Conservation (phyloP, 2,329 filamentous ascomycete species). For the Cryphonectria carpinicola region DNA sequence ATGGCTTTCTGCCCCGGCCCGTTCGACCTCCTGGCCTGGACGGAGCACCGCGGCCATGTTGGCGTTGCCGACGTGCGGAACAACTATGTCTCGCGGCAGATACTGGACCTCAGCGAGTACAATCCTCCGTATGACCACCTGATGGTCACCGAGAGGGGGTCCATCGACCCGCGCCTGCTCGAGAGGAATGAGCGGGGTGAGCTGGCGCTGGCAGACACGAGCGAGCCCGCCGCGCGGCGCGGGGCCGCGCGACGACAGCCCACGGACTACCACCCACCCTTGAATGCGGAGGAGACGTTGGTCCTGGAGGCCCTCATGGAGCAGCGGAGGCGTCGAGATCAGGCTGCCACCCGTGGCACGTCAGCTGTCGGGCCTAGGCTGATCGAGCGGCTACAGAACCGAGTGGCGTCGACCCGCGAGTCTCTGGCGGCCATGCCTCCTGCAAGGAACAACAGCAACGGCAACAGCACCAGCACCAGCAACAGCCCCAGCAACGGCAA, state of each 20-base stretch:
- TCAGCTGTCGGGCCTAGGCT: constrained; percentile 14
- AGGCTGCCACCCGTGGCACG: constrained; percentile 34
- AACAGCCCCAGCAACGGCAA: background rate
- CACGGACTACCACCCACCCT: constrained; percentile 52
- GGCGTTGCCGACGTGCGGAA: constrained; percentile 74
- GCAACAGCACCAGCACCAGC: background rate
- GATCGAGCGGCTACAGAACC: constrained; percentile 26
- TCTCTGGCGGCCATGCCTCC: background rate
- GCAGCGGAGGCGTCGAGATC: constrained; percentile 55
- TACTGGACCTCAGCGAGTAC: constrained; percentile 65
- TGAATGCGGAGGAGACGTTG: constrained; percentile 58
- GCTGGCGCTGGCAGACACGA: constrained; percentile 35
- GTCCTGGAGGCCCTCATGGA: constrained; percentile 61
- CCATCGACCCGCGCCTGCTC: constrained; percentile 57
- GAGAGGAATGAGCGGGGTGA: constrained; percentile 51
- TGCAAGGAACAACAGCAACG: background rate
- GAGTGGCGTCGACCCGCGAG: constrained; percentile 1
- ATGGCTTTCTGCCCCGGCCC: constrained; percentile 92
- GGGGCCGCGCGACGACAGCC: constrained; percentile 37
- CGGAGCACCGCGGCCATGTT: constrained; percentile 80
- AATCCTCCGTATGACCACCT: constrained; percentile 58
- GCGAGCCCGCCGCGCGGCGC: constrained; percentile 35
- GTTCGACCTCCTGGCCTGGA: constrained; percentile 91
- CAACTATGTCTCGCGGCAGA: constrained; percentile 69
- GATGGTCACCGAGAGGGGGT: constrained; percentile 58